These are phyloP conservation scores for Antrodiella citrinella DNA, from an alignment of 768 basidiomycete genomes.

Conservation along the genomic window DNA sequence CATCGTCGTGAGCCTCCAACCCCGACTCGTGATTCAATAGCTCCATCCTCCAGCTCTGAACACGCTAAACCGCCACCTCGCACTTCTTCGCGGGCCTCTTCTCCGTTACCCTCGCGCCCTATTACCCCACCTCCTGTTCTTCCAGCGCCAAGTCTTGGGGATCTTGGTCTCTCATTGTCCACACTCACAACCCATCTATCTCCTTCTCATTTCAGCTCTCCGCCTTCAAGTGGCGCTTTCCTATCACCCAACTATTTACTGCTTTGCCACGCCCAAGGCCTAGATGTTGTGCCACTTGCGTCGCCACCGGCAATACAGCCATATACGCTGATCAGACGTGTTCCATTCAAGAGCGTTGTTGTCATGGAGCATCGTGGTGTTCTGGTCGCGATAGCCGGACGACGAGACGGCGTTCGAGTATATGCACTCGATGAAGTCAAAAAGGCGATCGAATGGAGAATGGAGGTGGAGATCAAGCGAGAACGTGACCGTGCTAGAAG, in stretches of 20 bases:
- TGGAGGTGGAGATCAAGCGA: slow-evolving; percentile 69
- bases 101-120: slow-evolving; percentile 46
- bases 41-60: slow-evolving; percentile 7
- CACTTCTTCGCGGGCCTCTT: slow-evolving; percentile 41
- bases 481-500: slow-evolving; percentile 66
- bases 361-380: slow-evolving; percentile 91
- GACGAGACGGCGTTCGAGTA: slow-evolving; percentile 80
- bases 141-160: slow-evolving; percentile 61
- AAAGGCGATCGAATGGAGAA: slow-evolving; percentile 81
- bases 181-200: slow-evolving; percentile 60
- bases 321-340: slow-evolving; percentile 75
- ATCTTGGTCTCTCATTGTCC: slow-evolving; percentile 68
- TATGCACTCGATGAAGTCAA: slow-evolving; percentile 84
- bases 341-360: slow-evolving; percentile 79
- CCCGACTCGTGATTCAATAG: slow-evolving; percentile 14
- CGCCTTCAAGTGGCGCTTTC: slow-evolving; percentile 74
- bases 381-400: slow-evolving; percentile 82
- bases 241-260: slow-evolving; percentile 75
- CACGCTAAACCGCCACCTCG: slow-evolving; percentile 18
- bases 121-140: slow-evolving; percentile 65
- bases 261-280: slow-evolving; percentile 77
- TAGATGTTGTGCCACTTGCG: slow-evolving; percentile 75
- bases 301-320: slow-evolving; percentile 71
- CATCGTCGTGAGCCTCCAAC: slow-evolving; percentile 51
- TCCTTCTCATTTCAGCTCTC: slow-evolving; percentile 70